A percentile compares a stretch with the other conserved stretches of the same genome.
These are phyloP conservation scores for Paracoccidioides lutzii DNA, from an alignment of 2,329 filamentous ascomycete genomes.

Conservation along the genomic window DNA sequence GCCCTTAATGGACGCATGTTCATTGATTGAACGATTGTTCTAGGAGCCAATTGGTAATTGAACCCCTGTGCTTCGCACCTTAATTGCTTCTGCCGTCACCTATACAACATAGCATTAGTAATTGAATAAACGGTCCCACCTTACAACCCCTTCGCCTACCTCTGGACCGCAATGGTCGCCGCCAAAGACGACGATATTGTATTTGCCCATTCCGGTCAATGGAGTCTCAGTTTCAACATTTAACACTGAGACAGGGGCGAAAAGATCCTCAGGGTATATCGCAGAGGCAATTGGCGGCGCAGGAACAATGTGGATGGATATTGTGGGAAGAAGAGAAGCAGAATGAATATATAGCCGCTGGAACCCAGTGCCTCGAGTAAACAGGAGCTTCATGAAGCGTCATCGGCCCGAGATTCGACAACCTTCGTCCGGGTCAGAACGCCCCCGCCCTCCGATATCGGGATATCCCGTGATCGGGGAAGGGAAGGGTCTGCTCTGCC, in stretches of 20 bases:
- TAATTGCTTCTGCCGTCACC: slow-evolving; percentile 75
- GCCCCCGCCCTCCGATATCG: not conserved
- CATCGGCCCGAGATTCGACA: not conserved
- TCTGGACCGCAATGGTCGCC: slow-evolving; percentile 75
- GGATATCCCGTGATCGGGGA: not conserved
- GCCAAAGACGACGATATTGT: slow-evolving; percentile 68
- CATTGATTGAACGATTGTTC: not conserved
- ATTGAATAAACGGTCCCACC: not conserved
- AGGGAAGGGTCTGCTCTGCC: not conserved
- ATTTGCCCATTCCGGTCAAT: slow-evolving; percentile 19
- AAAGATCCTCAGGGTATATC: not conserved
- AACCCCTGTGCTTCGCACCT: slow-evolving; percentile 39
- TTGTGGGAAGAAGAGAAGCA: too few species aligned
- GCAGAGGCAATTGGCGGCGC: not conserved
- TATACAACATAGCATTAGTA: slow-evolving; percentile 22
- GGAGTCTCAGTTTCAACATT: not conserved
- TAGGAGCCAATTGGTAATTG: not conserved
- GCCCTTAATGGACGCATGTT: not conserved
- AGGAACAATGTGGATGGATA: too few species aligned
- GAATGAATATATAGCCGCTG: too few species aligned
- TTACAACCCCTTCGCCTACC: slow-evolving; percentile 4
- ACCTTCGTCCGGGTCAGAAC: not conserved
- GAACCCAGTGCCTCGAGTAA: too few species aligned
- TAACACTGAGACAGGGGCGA: not conserved
- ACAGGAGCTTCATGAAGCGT: too few species aligned